Evolutionary conservation across 2,329 filamentous ascomycete genomes (phyloP), one percentile per base, ranked within the genome.

Genomic region (Claviceps paspali): DNA sequence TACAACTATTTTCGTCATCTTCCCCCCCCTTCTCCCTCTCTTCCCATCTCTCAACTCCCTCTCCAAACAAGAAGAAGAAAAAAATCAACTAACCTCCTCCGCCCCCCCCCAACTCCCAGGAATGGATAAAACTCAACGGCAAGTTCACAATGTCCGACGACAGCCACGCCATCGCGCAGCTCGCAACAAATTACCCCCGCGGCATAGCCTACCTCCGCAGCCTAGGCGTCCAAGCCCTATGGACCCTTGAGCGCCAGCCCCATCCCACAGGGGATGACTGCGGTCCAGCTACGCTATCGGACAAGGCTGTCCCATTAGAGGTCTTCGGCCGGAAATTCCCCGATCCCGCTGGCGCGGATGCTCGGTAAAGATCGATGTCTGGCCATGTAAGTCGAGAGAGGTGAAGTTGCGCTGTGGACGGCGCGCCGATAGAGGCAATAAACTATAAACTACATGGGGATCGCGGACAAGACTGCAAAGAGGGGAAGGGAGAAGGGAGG

Each of bases 91-190:
- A 21, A 18, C 18, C 19, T 1, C 15, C 14, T 14, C 29, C n/a
- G 4, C 11, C n/a, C 11, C 15, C 11, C 7, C 2, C 18, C 27
- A 5, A 3, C 8, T 9, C 5, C n/a, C 6, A 82, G 79, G 73
- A 75, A 53, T 93, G 85, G 64, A 52, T 86, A 38, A 60, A 59
- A 6, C 67, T 83, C 49, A 79, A 79, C 18, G 87, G 91, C 18
- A 73, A 72, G 42, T 93, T 96, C 58, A 92, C 85, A 37, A 69
- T 98, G 48, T 94, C 84, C 6, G 91, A 98, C 56, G 91, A 98
- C 59, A 94, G 86, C 55, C 91, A 98, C 62, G 83, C 83, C 28
- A 71, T 85, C 41, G 80, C 73, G 2, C 88, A 98, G 53, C 70
- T 98, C 5, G 85, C 78, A n/a, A 78, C 84, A 35, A 88, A 93